These are phyloP conservation scores for Clitocybe nebularis DNA, from an alignment of 1,284 basidiomycete species.

Conservation along the genomic window DNA sequence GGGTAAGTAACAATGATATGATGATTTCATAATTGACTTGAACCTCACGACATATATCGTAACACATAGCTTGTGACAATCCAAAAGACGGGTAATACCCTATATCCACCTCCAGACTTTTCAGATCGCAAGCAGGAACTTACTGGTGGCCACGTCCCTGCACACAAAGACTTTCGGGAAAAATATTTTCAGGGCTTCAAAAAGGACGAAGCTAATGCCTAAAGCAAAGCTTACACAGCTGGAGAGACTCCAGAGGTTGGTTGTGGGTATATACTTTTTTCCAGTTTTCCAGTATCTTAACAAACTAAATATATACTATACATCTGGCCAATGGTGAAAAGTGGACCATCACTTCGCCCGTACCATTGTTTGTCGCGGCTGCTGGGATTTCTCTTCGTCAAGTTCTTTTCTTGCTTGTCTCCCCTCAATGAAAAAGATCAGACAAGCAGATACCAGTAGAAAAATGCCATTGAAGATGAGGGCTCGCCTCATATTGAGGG, in stretches of 20 bases:
- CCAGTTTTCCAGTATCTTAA: too few relatives aligned
- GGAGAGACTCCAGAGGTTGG: too few relatives aligned
- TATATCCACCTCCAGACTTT: slow-evolving; percentile 52
- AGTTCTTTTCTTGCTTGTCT: slow-evolving; percentile 54
- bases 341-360: neutral
- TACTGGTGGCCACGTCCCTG: slow-evolving; percentile 47
- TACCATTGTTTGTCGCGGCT: slow-evolving; percentile 6
- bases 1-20: too few relatives aligned
- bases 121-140: slow-evolving; percentile 21
- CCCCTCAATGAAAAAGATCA: slow-evolving; percentile 50
- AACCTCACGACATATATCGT: too few relatives aligned
- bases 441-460: slow-evolving; percentile 32
- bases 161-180: slow-evolving; percentile 75
- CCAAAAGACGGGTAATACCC: slow-evolving; percentile 57
- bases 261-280: too few relatives aligned
- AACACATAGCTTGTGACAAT: slow-evolving; percentile 88
- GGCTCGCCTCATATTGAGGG: slow-evolving; percentile 62
- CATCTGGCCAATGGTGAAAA: too few relatives aligned
- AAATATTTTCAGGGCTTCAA: slow-evolving; percentile 81
- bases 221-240: too few relatives aligned
- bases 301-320: too few relatives aligned
- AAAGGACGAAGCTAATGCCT: slow-evolving; percentile 23
- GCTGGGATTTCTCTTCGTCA: slow-evolving; percentile 46
- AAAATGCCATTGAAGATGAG: slow-evolving; percentile 60
- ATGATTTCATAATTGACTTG: too few relatives aligned